A percentile compares a stretch with the other conserved stretches of the same genome.
Evolutionary conservation across 441 rosid species (phyloP).

Genomic region (Croton setiger): DNA sequence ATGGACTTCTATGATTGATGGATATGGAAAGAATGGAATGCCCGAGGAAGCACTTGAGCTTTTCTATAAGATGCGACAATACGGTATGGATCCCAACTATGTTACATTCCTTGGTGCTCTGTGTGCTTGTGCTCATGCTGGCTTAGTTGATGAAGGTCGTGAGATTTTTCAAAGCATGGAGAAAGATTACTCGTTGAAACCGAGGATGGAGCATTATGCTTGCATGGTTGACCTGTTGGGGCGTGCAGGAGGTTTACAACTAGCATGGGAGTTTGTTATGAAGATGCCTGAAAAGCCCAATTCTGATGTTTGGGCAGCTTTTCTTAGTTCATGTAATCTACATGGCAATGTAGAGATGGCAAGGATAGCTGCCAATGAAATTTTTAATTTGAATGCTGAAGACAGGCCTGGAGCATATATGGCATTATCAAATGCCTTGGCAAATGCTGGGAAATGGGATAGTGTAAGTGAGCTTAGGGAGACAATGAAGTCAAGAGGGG

Average conservation of each 20-base stretch:
- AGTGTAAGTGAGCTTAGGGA: conserved; percentile 61
- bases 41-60: conserved; percentile 67
- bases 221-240: conserved; percentile 90
- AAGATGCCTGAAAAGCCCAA: conserved; percentile 62
- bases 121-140: conserved; percentile 82
- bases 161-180: conserved; percentile 76
- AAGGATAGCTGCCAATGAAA: conserved; percentile 56
- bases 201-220: conserved; percentile 86
- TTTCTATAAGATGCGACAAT: conserved; percentile 48
- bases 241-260: conserved; percentile 59
- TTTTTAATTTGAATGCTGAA: conserved; percentile 57
- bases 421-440: conserved; percentile 67
- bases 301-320: conserved; percentile 90
- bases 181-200: conserved; percentile 54
- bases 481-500: conserved; percentile 60
- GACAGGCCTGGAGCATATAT: conserved; percentile 85
- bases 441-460: conserved; percentile 80
- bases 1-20: conserved; percentile 95
- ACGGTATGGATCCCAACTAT: conserved; percentile 46
- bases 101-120: conserved; percentile 84
- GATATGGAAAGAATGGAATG: conserved; percentile 78
- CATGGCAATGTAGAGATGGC: conserved; percentile 67
- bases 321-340: conserved; percentile 71
- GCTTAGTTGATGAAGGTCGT: conserved; percentile 59
- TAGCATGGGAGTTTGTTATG: conserved; percentile 63